Base-by-base conservation (phyloP, 768 basidiomycete genomes). In the Serendipita sp. region DNA sequence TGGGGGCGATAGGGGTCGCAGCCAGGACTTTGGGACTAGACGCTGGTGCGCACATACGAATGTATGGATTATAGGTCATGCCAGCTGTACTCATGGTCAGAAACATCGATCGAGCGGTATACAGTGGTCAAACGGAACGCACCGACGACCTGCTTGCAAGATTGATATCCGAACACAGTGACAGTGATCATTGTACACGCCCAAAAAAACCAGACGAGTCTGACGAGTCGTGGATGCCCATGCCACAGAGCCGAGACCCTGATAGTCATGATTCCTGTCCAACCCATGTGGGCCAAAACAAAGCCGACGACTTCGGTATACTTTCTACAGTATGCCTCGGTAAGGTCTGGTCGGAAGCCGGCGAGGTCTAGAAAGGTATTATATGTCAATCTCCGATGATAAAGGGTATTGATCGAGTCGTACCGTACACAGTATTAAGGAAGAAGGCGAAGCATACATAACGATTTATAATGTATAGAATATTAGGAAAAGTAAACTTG, bases 391-490 rank as follows among this genome's bases (percentile, higher is more conserved):
- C 38, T 38, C 38, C 38, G 0, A 38, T 14, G 38, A 7, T 3
- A 14, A 38, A 14, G 26, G 9, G n/a, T 48, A 5, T 48, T 7
- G 45, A n/a, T 20, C 9, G 20, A 48, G 20, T 7, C 45, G 9
- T 31, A 58, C 53, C 53, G 30, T 58, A 58, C 17, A 34, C 33
- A 31, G 26, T 33, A n/a, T 30, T 58, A 11, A 58, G 53, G 33
- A 58, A 58, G 53, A 58, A 58, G 17, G 24, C 53, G 17, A 58
- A 24, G 9, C 20, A 24, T 13, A 58, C 33, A n/a, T 58, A 58
- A 24, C 53, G 53, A 58, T 58, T 58, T 22, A 3, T 26, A 28
- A 58, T 58, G 53, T 58, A 58, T n/a, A 58, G 53, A 30, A 58
- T 4, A 33, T 28, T 31, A 31, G 53, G 53, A 11, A 58, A 34